A percentile compares a stretch with the other conserved stretches of the same genome.
These are phyloP conservation scores for Clonostachys rosea DNA, from an alignment of 2,329 filamentous ascomycete species.

Conservation along the genomic window DNA sequence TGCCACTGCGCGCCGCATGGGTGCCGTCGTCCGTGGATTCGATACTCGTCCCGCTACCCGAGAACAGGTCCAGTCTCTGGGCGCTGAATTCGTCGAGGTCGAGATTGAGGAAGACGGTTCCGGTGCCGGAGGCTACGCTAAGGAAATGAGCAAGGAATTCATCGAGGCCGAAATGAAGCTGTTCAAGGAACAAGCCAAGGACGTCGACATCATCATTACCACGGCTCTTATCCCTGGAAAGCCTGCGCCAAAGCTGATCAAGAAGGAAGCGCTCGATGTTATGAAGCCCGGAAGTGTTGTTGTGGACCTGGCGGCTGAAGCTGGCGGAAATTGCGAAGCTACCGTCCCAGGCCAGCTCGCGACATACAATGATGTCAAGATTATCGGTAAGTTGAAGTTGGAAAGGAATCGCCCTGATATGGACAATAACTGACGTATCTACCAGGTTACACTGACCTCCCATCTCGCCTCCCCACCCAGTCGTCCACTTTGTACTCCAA, in stretches of 20 bases:
- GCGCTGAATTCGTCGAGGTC: constrained; percentile 86
- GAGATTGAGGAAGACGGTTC: constrained; percentile 80
- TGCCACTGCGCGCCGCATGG: constrained; percentile 78
- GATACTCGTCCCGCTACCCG: constrained; percentile 85
- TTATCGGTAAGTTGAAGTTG: constrained; percentile 59
- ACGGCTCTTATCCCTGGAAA: constrained; percentile 87
- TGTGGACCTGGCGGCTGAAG: constrained; percentile 83
- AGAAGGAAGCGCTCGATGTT: constrained; percentile 69
- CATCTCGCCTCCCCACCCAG: constrained; percentile 81
- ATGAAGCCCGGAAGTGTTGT: constrained; percentile 91
- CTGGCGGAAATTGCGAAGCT: constrained; percentile 82
- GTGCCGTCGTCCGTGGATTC: constrained; percentile 85
- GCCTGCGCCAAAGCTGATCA: constrained; percentile 80
- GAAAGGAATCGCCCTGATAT: neutral
- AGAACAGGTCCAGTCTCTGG: constrained; percentile 86
- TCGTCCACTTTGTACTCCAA: constrained; percentile 89
- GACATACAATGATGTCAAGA: constrained; percentile 72
- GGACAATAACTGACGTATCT: neutral
- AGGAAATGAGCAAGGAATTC: constrained; percentile 92
- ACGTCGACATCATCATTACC: constrained; percentile 90
- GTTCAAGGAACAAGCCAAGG: constrained; percentile 79
- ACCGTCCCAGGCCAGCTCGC: constrained; percentile 69
- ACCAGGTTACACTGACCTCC: constrained; percentile 77
- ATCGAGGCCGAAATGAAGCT: constrained; percentile 91
- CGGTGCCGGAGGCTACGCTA: constrained; percentile 82